phyloP scores from a whole-genome alignment of 2,329 filamentous ascomycete species.

The Monilinia fructigena region DNA sequence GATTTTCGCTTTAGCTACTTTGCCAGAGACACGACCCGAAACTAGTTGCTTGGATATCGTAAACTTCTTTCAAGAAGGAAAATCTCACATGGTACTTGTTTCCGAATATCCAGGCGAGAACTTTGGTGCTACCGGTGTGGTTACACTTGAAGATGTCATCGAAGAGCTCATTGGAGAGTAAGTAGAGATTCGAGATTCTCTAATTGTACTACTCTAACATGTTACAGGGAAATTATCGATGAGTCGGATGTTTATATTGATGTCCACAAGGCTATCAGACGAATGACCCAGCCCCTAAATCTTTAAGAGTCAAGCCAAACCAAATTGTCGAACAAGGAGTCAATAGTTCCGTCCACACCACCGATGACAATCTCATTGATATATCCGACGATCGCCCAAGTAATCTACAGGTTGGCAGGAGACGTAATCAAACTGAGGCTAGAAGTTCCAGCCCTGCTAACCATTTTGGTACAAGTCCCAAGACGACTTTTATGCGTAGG shows the following conservation, averaged over 20 bases:
- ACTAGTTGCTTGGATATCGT: constrained; percentile 98
- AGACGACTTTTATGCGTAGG: constrained; percentile 58
- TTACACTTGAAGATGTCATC: constrained; percentile 96
- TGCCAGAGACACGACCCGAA: constrained; percentile 91
- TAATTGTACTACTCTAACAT: constrained; percentile 32
- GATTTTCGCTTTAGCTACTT: constrained; percentile 92
- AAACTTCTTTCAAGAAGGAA: constrained; percentile 99
- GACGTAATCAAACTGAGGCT: constrained; percentile 25
- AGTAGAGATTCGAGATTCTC: constrained; percentile 43
- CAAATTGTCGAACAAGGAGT: constrained; percentile 51
- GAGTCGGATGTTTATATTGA: constrained; percentile 98
- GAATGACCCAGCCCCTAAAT: constrained; percentile 62
- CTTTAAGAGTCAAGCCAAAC: constrained; percentile 57
- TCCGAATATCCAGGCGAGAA: constrained; percentile 88
- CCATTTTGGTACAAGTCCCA: constrained; percentile 37
- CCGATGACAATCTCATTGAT: constrained; percentile 44
- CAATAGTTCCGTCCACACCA: constrained; percentile 37
- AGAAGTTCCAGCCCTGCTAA: constrained; percentile 26
- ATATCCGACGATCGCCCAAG: constrained; percentile 44
- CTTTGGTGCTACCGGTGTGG: constrained; percentile 85
- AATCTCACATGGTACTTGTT: constrained; percentile 97
- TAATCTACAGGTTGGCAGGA: constrained; percentile 27
- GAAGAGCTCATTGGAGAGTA: constrained; percentile 98
- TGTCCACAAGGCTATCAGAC: constrained; percentile 95
- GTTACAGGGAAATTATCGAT: constrained; percentile 88